Conservation (phyloP, 78 protist species). For the Abeoforma whisleri region DNA sequence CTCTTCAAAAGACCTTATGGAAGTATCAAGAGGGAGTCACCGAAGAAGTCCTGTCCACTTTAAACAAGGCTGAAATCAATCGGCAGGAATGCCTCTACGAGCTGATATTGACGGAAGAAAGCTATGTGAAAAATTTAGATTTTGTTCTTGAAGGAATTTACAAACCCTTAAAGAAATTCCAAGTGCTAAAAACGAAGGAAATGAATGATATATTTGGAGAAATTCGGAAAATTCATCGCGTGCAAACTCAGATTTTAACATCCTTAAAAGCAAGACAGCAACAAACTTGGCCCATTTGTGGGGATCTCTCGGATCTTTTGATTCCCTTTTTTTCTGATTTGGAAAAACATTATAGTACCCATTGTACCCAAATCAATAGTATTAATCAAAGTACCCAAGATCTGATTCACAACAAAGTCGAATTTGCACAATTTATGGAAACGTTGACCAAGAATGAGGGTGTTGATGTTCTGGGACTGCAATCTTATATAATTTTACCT, state of each 20-base stretch:
- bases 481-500: background rate
- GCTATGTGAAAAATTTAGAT: background rate
- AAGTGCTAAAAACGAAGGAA: background rate
- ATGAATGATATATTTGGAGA: background rate
- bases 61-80: background rate
- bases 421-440: background rate
- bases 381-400: background rate
- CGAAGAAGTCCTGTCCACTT: background rate
- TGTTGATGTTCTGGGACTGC: background rate
- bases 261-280: background rate
- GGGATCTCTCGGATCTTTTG: background rate
- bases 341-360: background rate
- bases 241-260: background rate
- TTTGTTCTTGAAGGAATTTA: background rate
- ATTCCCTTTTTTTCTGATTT: background rate
- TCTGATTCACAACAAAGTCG: background rate
- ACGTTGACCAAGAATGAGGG: background rate
- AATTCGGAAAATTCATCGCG: background rate
- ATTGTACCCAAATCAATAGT: background rate
- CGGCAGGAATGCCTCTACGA: background rate
- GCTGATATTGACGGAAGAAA: background rate
- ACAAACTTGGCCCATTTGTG: background rate
- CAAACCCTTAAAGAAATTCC: background rate
- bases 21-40: background rate
- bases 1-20: background rate